A percentile compares a stretch with the other conserved stretches of the same genome.
Evolutionary conservation across 2,329 filamentous ascomycete genomes (phyloP).

Genomic region (Anisogramma anomala): DNA sequence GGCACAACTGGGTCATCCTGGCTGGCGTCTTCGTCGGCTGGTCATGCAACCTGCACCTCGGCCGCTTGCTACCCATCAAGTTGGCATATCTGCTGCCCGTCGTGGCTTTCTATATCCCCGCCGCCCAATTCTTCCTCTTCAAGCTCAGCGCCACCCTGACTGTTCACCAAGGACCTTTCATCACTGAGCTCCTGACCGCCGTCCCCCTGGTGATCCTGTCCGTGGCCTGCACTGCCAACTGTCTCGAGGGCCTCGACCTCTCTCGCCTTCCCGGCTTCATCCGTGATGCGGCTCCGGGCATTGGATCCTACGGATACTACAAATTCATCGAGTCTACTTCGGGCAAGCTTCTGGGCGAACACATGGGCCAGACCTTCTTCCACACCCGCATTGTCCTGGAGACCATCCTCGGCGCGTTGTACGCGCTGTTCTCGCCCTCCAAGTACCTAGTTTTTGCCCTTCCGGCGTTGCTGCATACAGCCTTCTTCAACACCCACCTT

Average conservation of each 20-base stretch:
- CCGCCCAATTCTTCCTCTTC: conserved; percentile 61
- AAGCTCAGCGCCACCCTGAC: conserved; percentile 54
- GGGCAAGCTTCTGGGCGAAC: conserved; percentile 29
- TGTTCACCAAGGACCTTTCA: conserved; percentile 57
- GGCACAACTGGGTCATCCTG: conserved; percentile 57
- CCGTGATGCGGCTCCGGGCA: conserved; percentile 51
- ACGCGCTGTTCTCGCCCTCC: conserved; percentile 56
- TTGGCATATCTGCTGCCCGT: conserved; percentile 52
- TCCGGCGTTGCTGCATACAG: conserved; percentile 62
- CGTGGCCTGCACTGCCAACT: conserved; percentile 49
- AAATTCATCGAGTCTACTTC: conserved; percentile 36
- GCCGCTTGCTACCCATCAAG: conserved; percentile 35
- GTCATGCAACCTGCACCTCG: conserved; percentile 51
- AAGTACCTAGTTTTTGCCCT: conserved; percentile 54
- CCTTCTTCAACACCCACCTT: conserved; percentile 63
- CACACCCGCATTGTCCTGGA: conserved; percentile 65
- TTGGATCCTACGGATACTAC: conserved; percentile 56
- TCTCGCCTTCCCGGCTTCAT: conserved; percentile 43
- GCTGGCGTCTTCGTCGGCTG: conserved; percentile 60
- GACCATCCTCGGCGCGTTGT: conserved; percentile 51
- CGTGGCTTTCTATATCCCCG: conserved; percentile 63
- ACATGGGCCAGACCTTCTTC: conserved; percentile 50
- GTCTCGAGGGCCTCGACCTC: conserved; percentile 51
- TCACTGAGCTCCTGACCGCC: conserved; percentile 64
- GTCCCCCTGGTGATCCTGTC: conserved; percentile 57